Base-by-base conservation (phyloP, 2,329 filamentous ascomycete genomes). In the Paecilomyces variotii region DNA sequence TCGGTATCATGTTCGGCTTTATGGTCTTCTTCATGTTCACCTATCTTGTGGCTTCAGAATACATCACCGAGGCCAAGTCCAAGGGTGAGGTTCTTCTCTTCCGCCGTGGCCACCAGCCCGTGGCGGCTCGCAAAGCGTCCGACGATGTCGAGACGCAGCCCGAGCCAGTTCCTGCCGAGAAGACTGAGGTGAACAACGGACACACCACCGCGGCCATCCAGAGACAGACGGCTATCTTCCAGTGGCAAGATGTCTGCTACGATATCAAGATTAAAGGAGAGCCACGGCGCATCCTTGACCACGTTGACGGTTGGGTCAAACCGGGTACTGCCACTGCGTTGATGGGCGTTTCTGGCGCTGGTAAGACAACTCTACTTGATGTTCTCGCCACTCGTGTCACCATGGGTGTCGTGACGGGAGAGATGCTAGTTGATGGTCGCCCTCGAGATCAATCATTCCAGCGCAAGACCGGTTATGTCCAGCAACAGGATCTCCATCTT, bases 291-390 rank as follows among this genome's bases (percentile, higher is more conserved):
- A 87, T 97, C 63, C 78, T 97, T 61, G 87, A 96, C 65, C 79
- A 93, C 62, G 89, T 96, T 12, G 88, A 93, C 64, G 92, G 92
- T 30, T 96, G 90, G 89, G 91, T 96, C 57, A 93, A 95, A 74
- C 91, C 92, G 3, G 92, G 92, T 59, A 96, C 90, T 4, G 70
- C 96, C 55, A 96, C 91, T 1, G 91, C 90, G 9, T 79, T 96
- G 2, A 96, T 96, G 91, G 89, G 91, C 74, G 89, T 91, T 3
- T 91, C 88, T 28, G 91, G 91, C 59, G 91, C 91, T 10, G 91
- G 92, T 50, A 96, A 96, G 73, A 96, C 91, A 0, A 96, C 91
- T 0, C 81, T 97, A 11, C 80, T 97, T 4, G 89, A 96, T 72
- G 89, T 90, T 27, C 79, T 97, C 62, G 92, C 92, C 24, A 88